A percentile compares a stretch with the other conserved stretches of the same genome.
Evolutionary conservation across 1,284 basidiomycete genomes (phyloP).

Genomic region (Sanghuangporus sanghuang): DNA sequence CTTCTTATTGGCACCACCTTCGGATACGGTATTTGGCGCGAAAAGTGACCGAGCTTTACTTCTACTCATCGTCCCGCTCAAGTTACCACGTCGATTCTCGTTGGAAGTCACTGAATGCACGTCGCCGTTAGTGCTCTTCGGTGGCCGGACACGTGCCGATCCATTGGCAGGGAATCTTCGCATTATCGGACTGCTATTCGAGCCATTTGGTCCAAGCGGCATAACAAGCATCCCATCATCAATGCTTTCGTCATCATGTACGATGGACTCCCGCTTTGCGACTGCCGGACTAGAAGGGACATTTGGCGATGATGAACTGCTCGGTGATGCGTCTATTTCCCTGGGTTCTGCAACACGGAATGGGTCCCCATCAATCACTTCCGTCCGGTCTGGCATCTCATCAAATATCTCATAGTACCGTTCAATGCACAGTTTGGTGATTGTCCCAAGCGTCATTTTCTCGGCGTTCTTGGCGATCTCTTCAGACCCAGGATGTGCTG

Average conservation of each 20-base stretch:
- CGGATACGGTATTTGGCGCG: neutral
- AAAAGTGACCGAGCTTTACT: slow-evolving; percentile 15
- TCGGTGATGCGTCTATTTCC: slow-evolving; percentile 6
- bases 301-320: slow-evolving; percentile 14
- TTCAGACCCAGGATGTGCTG: slow-evolving; percentile 21
- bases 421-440: slow-evolving; percentile 75
- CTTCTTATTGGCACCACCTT: neutral
- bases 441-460: slow-evolving; percentile 60
- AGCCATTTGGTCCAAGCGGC: slow-evolving; percentile 50
- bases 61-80: slow-evolving; percentile 52
- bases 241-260: slow-evolving; percentile 55
- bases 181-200: slow-evolving; percentile 6
- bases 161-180: slow-evolving; percentile 13
- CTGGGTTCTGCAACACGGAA: slow-evolving; percentile 6
- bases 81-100: slow-evolving; percentile 31
- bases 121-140: slow-evolving; percentile 31
- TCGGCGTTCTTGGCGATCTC: slow-evolving; percentile 32
- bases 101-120: slow-evolving; percentile 17
- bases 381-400: slow-evolving; percentile 62
- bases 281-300: slow-evolving; percentile 27
- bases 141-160: slow-evolving; percentile 24
- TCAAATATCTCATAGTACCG: slow-evolving; percentile 84
- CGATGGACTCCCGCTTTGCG: slow-evolving; percentile 19
- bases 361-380: slow-evolving; percentile 40
- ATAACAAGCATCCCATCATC: slow-evolving; percentile 73